Evolutionary conservation across 805 yeast genomes (phyloP).

Genomic region (Candida palmyrensis): DNA sequence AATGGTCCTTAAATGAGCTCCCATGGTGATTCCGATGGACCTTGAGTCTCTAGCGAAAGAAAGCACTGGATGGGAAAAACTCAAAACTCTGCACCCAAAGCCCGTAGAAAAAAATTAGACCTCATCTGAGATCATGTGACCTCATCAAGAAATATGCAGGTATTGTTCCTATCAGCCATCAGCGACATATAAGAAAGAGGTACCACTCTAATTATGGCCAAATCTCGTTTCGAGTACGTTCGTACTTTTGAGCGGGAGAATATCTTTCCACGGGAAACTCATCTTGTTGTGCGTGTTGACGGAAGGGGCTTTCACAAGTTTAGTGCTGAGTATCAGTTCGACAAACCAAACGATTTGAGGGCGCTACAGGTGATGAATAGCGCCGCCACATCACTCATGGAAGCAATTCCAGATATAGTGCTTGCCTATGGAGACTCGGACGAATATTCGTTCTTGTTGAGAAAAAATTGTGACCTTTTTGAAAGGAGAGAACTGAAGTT

Average conservation of each 20-base stretch:
- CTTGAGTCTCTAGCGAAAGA: not conserved
- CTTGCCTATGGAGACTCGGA: slow-evolving; percentile 94
- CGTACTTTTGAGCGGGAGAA: slow-evolving; percentile 73
- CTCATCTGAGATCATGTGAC: slow-evolving; percentile 9
- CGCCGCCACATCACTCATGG: slow-evolving; percentile 65
- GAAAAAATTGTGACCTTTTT: slow-evolving; percentile 59
- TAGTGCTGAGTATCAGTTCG: slow-evolving; percentile 66
- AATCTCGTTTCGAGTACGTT: slow-evolving; percentile 85
- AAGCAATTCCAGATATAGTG: slow-evolving; percentile 62
- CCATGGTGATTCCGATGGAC: slow-evolving; percentile 19
- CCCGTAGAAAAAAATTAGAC: slow-evolving; percentile 4
- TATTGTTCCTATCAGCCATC: too few relatives aligned
- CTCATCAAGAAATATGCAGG: not conserved
- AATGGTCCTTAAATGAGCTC: slow-evolving; percentile 70
- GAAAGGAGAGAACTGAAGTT: slow-evolving; percentile 83
- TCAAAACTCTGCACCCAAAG: too few relatives aligned
- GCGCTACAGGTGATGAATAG: slow-evolving; percentile 80
- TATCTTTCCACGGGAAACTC: slow-evolving; percentile 69
- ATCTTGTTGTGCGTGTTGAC: slow-evolving; percentile 81
- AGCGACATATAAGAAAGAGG: not conserved
- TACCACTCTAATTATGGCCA: slow-evolving; percentile 57
- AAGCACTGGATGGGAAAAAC: not conserved
- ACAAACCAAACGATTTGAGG: slow-evolving; percentile 78
- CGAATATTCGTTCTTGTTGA: slow-evolving; percentile 80
- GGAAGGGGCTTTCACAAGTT: slow-evolving; percentile 93